phyloP scores from a whole-genome alignment of 495 filamentous ascomycete genomes.

The Penicillium pancosmium region DNA sequence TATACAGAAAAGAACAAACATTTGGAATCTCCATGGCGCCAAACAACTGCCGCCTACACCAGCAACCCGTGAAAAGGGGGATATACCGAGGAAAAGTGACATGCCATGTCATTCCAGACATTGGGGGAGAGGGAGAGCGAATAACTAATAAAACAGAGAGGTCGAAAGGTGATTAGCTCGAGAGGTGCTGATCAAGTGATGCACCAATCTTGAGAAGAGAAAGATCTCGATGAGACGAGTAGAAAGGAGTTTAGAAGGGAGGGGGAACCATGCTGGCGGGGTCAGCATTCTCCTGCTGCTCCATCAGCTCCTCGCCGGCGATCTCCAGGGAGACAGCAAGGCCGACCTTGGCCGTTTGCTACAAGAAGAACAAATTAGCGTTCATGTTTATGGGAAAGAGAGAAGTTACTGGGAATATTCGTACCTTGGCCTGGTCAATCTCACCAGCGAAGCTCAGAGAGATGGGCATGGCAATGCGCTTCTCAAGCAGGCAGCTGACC shows the following conservation, averaged over 20 bases:
- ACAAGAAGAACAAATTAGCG: slow-evolving; percentile 17
- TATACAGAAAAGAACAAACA: slow-evolving; percentile 45
- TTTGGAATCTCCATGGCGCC: slow-evolving; percentile 45
- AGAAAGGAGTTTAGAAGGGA: slow-evolving; percentile 51
- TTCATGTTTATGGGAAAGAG: not conserved
- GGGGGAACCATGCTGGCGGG: slow-evolving; percentile 49
- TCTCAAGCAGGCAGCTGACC: slow-evolving; percentile 90
- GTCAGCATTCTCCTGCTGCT: slow-evolving; percentile 76
- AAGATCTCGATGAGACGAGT: slow-evolving; percentile 4
- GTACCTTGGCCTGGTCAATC: slow-evolving; percentile 94
- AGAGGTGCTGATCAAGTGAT: slow-evolving; percentile 9
- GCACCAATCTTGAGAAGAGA: slow-evolving; percentile 12
- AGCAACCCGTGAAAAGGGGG: slow-evolving; percentile 36
- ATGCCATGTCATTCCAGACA: slow-evolving; percentile 39
- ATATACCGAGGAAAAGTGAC: slow-evolving; percentile 35
- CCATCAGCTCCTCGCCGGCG: slow-evolving; percentile 85
- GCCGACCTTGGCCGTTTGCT: slow-evolving; percentile 96
- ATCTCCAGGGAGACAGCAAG: slow-evolving; percentile 93
- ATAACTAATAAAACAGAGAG: slow-evolving; percentile 53
- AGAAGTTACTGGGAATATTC: slow-evolving; percentile 23
- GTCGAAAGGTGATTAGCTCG: slow-evolving; percentile 38
- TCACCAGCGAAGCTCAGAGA: slow-evolving; percentile 93
- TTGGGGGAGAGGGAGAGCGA: slow-evolving; percentile 34
- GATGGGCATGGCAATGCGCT: slow-evolving; percentile 88
- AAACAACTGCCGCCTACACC: slow-evolving; percentile 42